phyloP scores from a whole-genome alignment of 2,329 filamentous ascomycete species.

The Monosporascus cannonballus region DNA sequence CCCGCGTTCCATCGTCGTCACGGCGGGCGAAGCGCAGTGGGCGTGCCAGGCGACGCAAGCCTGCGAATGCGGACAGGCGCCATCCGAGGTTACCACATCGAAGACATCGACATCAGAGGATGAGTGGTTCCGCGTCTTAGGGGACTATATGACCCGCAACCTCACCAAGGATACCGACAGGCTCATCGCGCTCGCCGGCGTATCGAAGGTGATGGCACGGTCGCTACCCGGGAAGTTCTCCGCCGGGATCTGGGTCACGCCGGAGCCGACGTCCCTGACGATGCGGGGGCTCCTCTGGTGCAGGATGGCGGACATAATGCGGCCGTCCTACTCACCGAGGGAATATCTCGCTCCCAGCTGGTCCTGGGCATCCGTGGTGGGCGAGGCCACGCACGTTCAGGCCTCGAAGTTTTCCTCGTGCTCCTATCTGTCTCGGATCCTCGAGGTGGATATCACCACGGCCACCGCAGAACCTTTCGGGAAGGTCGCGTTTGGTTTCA shows the following conservation, averaged over 20 bases:
- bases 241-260: not conserved
- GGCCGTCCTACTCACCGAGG: not conserved
- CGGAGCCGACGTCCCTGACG: not conserved
- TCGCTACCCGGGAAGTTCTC: not conserved
- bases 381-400: not conserved
- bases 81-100: not conserved
- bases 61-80: not conserved
- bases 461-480: not conserved
- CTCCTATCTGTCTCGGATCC: not conserved
- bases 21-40: not conserved
- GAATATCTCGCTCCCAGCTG: not conserved
- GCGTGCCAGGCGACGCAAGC: not conserved
- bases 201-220: not conserved
- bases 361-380: not conserved
- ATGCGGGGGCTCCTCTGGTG: not conserved
- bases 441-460: not conserved
- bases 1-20: not conserved
- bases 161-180: not conserved
- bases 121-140: not conserved
- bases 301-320: not conserved
- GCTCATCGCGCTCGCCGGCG: not conserved
- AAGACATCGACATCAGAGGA: not conserved
- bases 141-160: not conserved
- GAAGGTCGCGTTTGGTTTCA: not conserved
- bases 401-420: not conserved